These are phyloP conservation scores for Physcomitrellopsis africana DNA, from an alignment of 225 moss, liverwort and hornwort species.

Conservation along the genomic window DNA sequence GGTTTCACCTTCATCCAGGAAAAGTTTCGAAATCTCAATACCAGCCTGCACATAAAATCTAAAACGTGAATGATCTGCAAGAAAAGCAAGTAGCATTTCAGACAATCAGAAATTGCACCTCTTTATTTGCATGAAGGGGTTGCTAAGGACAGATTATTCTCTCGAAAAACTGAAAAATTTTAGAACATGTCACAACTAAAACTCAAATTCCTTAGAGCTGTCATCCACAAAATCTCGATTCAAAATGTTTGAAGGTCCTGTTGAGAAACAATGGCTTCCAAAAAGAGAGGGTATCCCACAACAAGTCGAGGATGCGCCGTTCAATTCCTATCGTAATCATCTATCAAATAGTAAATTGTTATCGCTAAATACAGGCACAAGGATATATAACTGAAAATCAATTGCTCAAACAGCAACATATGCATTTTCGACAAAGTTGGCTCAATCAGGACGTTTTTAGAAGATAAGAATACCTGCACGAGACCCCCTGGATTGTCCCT, in stretches of 20 bases:
- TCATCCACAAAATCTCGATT: not conserved
- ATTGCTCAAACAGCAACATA: not conserved
- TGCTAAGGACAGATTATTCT: not conserved
- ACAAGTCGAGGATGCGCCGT: not conserved
- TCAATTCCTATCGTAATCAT: not conserved
- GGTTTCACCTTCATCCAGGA: conserved; percentile 79
- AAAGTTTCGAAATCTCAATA: conserved; percentile 78
- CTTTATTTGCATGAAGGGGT: not conserved
- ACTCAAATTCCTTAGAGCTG: not conserved
- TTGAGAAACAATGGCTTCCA: not conserved
- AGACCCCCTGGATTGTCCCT: conserved; percentile 88
- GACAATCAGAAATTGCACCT: conserved; percentile 3
- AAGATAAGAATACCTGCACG: conserved; percentile 57
- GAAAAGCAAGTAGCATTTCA: not conserved
- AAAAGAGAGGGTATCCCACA: not conserved
- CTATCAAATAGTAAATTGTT: not conserved
- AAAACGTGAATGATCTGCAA: not conserved
- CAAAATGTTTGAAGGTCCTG: too few relatives aligned
- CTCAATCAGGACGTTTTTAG: not conserved
- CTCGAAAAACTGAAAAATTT: not conserved
- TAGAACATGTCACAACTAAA: not conserved
- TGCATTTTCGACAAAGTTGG: not conserved
- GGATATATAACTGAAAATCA: not conserved
- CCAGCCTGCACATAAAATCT: conserved; percentile 64
- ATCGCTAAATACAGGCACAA: not conserved